Evolutionary conservation across 768 basidiomycete genomes (phyloP).

Genomic region (Porphyrellus cyaneotinctus): DNA sequence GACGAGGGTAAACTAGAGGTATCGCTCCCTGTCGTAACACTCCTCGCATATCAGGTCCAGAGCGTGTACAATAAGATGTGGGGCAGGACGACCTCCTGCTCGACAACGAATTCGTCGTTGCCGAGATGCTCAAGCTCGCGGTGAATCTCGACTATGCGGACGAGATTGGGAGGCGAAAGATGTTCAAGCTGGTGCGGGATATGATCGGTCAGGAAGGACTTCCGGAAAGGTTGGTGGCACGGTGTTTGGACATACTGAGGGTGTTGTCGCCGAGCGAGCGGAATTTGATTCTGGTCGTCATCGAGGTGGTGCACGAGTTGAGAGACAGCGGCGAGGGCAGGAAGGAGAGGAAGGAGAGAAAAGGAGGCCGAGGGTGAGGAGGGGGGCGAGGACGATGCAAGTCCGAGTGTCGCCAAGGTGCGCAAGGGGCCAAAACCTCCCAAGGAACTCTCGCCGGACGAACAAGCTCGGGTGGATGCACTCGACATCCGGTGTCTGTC

Average conservation of each 20-base stretch:
- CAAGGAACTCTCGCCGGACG: conserved; percentile 52
- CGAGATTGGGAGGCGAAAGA: conserved; percentile 84
- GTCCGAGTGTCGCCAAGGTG: conserved; percentile 4
- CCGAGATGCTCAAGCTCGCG: conserved; percentile 76
- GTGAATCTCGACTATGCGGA: conserved; percentile 86
- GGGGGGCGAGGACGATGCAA: conserved; percentile 3
- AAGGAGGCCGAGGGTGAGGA: conserved; percentile 18
- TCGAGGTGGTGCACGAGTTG: conserved; percentile 82
- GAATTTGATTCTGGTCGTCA: conserved; percentile 83
- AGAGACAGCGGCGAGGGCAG: conserved; percentile 44
- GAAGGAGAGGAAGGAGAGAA: conserved; percentile 38
- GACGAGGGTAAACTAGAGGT: conserved; percentile 62
- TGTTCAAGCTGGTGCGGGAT: conserved; percentile 80
- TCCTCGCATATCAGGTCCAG: conserved; percentile 73
- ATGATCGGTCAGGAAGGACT: conserved; percentile 75
- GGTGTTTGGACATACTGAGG: conserved; percentile 80
- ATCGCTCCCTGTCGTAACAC: conserved; percentile 79
- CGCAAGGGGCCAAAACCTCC: conserved; percentile 20
- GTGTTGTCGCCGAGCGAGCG: conserved; percentile 68
- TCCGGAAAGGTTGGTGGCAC: conserved; percentile 63
- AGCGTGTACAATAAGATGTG: conserved; percentile 62
- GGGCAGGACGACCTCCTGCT: conserved; percentile 35
- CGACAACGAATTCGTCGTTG: conserved; percentile 57
- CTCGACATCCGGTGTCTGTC: conserved; percentile 73
- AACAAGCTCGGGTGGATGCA: conserved; percentile 51